phyloP scores from a whole-genome alignment of 306 rosid species.

The Cyamopsis tetragonoloba region DNA sequence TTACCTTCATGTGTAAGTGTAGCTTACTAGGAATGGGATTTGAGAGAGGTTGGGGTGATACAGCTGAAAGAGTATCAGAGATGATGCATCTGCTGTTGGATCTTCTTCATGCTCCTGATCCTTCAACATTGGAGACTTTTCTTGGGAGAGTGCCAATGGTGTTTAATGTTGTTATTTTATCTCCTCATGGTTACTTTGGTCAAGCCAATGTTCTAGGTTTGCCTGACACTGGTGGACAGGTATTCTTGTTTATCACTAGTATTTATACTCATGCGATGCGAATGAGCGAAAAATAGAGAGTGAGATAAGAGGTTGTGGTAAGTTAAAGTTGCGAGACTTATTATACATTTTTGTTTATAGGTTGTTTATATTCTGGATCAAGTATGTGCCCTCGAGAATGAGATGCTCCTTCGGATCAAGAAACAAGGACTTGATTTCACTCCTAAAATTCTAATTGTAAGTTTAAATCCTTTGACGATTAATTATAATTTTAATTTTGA shows the following conservation, averaged over 20 bases:
- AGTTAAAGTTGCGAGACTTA: no score
- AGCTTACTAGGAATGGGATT: constrained; percentile 93
- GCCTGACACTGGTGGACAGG: constrained; percentile 99
- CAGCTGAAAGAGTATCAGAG: constrained; percentile 57
- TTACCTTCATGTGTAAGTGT: constrained; percentile 25
- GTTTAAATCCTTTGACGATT: constrained; percentile 24
- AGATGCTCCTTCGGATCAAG: constrained; percentile 78
- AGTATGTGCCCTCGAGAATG: constrained; percentile 94
- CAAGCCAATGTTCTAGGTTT: constrained; percentile 96
- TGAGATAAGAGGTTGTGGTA: no score
- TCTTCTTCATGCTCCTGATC: constrained; percentile 94
- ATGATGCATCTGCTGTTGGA: constrained; percentile 81
- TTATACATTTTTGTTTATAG: constrained; percentile 40
- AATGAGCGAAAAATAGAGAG: no score
- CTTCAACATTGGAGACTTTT: constrained; percentile 76
- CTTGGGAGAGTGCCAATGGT: constrained; percentile 94
- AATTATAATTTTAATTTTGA: background rate
- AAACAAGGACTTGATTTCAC: constrained; percentile 72
- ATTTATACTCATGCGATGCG: no score
- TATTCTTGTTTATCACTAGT: constrained; percentile 30
- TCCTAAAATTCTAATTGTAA: constrained; percentile 82
- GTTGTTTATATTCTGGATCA: constrained; percentile 94
- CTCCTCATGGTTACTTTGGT: constrained; percentile 93
- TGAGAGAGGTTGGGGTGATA: constrained; percentile 94
- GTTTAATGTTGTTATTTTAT: constrained; percentile 81